A percentile compares a stretch with the other conserved stretches of the same genome.
Conservation (phyloP, 1,139 yeast genomes). For the Kodamaea arcana region DNA sequence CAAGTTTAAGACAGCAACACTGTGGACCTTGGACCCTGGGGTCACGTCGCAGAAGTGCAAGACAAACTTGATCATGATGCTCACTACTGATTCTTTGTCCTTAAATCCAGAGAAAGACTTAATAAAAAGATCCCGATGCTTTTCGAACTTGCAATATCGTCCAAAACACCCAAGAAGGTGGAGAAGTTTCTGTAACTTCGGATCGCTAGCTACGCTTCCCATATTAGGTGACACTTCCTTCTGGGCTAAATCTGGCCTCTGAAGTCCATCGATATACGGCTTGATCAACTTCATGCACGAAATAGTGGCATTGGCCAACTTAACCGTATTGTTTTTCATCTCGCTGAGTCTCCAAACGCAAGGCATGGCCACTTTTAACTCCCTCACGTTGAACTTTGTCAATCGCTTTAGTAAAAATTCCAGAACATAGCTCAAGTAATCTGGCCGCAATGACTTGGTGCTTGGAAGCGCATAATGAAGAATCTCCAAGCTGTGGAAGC, state of each 20-base stretch:
- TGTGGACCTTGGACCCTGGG: slow-evolving; percentile 28
- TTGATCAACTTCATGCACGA: slow-evolving; percentile 51
- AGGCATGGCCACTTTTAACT: slow-evolving; percentile 67
- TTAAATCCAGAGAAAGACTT: slow-evolving; percentile 40
- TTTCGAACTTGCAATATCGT: slow-evolving; percentile 57
- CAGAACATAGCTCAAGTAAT: slow-evolving; percentile 50
- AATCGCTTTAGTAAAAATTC: slow-evolving; percentile 48
- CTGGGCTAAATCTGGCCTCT: neutral
- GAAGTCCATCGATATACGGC: slow-evolving; percentile 37
- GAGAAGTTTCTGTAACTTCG: slow-evolving; percentile 52
- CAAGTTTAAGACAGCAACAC: slow-evolving; percentile 53
- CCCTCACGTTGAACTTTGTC: slow-evolving; percentile 55
- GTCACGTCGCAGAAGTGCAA: slow-evolving; percentile 44
- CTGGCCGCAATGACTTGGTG: slow-evolving; percentile 43
- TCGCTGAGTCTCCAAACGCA: slow-evolving; percentile 55
- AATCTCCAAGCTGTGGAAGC: slow-evolving; percentile 50
- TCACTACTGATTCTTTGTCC: slow-evolving; percentile 50
- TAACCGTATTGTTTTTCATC: slow-evolving; percentile 41
- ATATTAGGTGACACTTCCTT: slow-evolving; percentile 14
- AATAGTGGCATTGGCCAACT: slow-evolving; percentile 56
- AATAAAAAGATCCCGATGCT: slow-evolving; percentile 36
- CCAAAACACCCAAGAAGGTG: slow-evolving; percentile 69
- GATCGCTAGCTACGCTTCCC: slow-evolving; percentile 24
- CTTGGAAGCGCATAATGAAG: slow-evolving; percentile 47
- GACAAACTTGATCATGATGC: slow-evolving; percentile 53